phyloP scores from a whole-genome alignment of 805 yeast genomes.

The Schwanniomyces occidentalis region DNA sequence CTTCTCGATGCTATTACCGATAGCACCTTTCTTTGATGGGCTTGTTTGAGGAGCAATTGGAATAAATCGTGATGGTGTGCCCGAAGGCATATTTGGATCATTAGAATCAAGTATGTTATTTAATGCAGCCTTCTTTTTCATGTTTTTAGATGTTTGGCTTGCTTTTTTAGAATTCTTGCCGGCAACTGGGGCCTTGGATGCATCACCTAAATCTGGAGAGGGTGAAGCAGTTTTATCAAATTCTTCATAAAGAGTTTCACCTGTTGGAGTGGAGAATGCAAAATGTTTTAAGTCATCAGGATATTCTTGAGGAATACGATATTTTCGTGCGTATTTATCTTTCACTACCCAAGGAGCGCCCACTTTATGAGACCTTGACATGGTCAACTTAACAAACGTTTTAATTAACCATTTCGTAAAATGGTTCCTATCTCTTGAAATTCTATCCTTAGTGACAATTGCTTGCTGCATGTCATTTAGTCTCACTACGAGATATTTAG shows the following conservation, averaged over 20 bases:
- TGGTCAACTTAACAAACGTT: constrained; percentile 79
- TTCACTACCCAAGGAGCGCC: constrained; percentile 98
- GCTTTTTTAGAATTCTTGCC: constrained; percentile 1
- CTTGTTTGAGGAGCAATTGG: too few relatives aligned
- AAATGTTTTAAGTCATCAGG: constrained; percentile 54
- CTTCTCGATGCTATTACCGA: too few relatives aligned
- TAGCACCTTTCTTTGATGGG: too few relatives aligned
- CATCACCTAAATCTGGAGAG: constrained; percentile 1
- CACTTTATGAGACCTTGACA: constrained; percentile 73
- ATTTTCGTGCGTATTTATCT: constrained; percentile 68
- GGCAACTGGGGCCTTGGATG: neutral
- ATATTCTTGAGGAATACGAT: constrained; percentile 60
- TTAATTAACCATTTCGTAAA: constrained; percentile 90
- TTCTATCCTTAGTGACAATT: constrained; percentile 70
- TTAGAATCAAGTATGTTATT: constrained; percentile 2
- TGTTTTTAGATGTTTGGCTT: neutral
- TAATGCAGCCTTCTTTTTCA: constrained; percentile 2
- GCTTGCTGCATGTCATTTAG: constrained; percentile 53
- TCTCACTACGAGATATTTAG: constrained; percentile 70
- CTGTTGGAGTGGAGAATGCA: constrained; percentile 32
- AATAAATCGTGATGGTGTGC: too few relatives aligned
- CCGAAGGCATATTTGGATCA: too few relatives aligned
- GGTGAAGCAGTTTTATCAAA: constrained; percentile 4
- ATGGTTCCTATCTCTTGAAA: constrained; percentile 78
- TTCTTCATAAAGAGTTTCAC: constrained; percentile 26